These are phyloP conservation scores for Coccomyxa sp. DNA, from an alignment of 139 green algal species.

Conservation along the genomic window DNA sequence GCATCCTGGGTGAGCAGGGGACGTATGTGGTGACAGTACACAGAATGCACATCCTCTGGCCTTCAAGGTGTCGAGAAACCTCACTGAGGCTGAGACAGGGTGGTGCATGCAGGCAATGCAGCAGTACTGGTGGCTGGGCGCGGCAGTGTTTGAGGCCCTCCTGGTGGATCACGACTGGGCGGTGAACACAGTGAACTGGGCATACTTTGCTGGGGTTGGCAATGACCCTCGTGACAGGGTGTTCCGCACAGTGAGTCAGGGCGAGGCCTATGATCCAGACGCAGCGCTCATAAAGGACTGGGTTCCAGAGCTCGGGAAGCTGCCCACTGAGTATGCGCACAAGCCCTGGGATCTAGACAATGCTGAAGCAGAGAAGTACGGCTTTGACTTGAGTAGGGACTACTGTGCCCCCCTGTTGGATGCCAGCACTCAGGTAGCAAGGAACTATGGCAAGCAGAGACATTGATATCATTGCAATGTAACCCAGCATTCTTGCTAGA, in stretches of 20 bases:
- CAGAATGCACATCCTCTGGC: background rate
- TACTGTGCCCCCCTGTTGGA: background rate
- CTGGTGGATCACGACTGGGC: conserved; percentile 70
- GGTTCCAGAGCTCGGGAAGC: conserved; percentile 2
- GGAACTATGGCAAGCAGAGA: background rate
- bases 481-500: no score
- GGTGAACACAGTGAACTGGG: conserved; percentile 77
- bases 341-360: conserved; percentile 19
- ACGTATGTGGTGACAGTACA: background rate
- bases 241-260: conserved; percentile 58
- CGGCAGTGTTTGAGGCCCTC: conserved; percentile 18
- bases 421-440: background rate
- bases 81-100: background rate
- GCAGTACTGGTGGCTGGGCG: background rate
- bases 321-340: background rate
- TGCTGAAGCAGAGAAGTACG: background rate
- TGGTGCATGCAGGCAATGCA: background rate
- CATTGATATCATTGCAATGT: no score
- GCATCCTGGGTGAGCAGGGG: no score
- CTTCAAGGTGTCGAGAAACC: background rate
- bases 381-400: background rate
- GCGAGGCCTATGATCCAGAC: conserved; percentile 47
- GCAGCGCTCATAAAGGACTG: conserved; percentile 20
- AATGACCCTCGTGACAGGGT: conserved; percentile 41
- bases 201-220: conserved; percentile 34